These are phyloP conservation scores for Venturia pyrina DNA, from an alignment of 2,329 filamentous ascomycete genomes.

Conservation along the genomic window DNA sequence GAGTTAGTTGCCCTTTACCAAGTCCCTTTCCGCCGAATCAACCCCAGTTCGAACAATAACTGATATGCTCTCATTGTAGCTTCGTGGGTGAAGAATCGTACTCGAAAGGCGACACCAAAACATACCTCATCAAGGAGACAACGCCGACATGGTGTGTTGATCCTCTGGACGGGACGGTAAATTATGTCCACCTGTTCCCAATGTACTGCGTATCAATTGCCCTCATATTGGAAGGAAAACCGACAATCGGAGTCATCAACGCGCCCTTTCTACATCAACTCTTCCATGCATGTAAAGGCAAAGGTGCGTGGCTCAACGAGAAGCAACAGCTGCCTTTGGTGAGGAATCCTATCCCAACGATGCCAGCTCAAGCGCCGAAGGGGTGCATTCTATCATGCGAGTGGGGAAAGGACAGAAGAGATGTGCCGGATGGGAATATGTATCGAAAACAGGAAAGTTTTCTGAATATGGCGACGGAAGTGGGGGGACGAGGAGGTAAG, in stretches of 20 bases:
- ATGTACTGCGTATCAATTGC: conserved; percentile 76
- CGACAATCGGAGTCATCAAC: conserved; percentile 61
- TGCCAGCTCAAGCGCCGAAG: conserved; percentile 54
- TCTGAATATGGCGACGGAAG: conserved; percentile 62
- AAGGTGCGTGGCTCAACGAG: conserved; percentile 61
- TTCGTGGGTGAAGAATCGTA: conserved; percentile 74
- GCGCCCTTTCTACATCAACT: conserved; percentile 60
- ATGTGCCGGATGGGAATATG: conserved; percentile 57
- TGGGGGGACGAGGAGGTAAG: conserved; percentile 50
- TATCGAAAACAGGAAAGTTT: conserved; percentile 65
- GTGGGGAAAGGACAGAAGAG: conserved; percentile 69
- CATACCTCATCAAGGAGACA: conserved; percentile 53
- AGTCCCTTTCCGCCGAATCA: neutral
- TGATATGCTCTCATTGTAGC: conserved; percentile 28
- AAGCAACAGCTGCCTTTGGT: conserved; percentile 53
- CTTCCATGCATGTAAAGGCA: conserved; percentile 56
- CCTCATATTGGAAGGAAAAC: conserved; percentile 49
- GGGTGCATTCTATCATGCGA: conserved; percentile 66
- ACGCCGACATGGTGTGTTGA: conserved; percentile 67
- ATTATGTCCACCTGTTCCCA: conserved; percentile 70
- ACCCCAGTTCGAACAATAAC: neutral
- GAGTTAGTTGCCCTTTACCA: conserved; percentile 39
- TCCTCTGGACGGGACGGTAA: conserved; percentile 67
- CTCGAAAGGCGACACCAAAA: conserved; percentile 54
- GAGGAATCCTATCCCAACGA: conserved; percentile 49